Evolutionary conservation across 306 rosid species (phyloP).

Genomic region (Lathyrus aphaca): DNA sequence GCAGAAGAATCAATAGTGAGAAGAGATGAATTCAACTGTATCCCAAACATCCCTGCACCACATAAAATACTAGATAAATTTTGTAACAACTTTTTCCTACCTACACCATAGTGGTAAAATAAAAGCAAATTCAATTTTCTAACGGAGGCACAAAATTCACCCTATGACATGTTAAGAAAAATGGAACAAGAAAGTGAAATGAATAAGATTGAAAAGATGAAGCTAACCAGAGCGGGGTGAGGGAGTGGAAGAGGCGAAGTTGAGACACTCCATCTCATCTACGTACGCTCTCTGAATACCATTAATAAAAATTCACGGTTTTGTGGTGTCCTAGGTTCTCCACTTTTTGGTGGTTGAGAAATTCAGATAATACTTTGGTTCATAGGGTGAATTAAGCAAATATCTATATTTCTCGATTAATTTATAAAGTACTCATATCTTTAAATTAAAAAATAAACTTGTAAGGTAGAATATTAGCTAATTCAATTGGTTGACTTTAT

Average conservation of each 20-base stretch:
- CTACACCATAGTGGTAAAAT: not conserved
- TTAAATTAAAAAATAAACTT: no score
- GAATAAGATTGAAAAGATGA: not conserved
- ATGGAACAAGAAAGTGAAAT: not conserved
- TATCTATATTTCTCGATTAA: no score
- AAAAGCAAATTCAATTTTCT: conserved; percentile 33
- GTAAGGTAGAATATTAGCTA: no score
- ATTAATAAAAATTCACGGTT: not conserved
- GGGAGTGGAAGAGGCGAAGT: conserved; percentile 36
- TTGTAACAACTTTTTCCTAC: conserved; percentile 18
- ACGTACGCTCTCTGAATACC: conserved; percentile 13
- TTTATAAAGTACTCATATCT: no score
- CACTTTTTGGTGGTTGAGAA: conserved; percentile 37
- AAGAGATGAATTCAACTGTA: conserved; percentile 61
- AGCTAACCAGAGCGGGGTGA: conserved; percentile 35
- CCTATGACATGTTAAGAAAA: conserved; percentile 8
- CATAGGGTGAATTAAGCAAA: not conserved
- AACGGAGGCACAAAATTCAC: conserved; percentile 23
- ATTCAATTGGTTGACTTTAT: no score
- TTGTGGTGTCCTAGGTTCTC: conserved; percentile 4
- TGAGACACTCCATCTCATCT: conserved; percentile 33
- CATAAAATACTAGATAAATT: no score
- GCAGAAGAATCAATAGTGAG: conserved; percentile 51
- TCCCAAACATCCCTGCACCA: conserved; percentile 70
- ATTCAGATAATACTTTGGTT: not conserved